These are phyloP conservation scores for Nitzschia putrida DNA, from an alignment of 108 stramenopile species.

Conservation along the genomic window DNA sequence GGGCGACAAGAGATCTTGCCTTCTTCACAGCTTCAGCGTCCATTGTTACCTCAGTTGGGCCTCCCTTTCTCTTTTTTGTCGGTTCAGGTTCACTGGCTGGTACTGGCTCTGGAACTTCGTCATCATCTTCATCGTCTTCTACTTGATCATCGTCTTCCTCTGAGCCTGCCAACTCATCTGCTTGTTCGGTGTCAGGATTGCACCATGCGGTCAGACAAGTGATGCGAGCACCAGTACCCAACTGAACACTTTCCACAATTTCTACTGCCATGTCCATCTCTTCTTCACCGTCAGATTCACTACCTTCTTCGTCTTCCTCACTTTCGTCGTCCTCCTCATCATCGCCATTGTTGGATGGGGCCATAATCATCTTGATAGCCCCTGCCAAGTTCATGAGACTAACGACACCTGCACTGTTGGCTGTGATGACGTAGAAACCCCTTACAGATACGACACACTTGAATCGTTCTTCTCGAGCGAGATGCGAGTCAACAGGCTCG, in stretches of 20 bases:
- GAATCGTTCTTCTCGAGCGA: constrained; percentile 84
- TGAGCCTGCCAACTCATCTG: constrained; percentile 27
- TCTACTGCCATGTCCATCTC: constrained; percentile 73
- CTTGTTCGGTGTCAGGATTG: constrained; percentile 27
- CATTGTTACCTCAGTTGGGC: constrained; percentile 37
- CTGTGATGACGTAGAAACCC: constrained; percentile 77
- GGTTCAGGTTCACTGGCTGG: constrained; percentile 3
- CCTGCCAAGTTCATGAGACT: constrained; percentile 85
- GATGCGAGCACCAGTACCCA: constrained; percentile 86
- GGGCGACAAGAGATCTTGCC: constrained; percentile 65
- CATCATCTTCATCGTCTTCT: constrained; percentile 8
- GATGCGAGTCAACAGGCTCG: constrained; percentile 77
- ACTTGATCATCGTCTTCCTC: constrained; percentile 22
- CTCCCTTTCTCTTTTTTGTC: constrained; percentile 17
- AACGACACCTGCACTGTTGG: constrained; percentile 83
- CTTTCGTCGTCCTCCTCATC: constrained; percentile 30
- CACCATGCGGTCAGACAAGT: constrained; percentile 80
- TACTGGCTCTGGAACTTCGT: constrained; percentile 4
- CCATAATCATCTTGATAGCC: constrained; percentile 77
- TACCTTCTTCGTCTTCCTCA: constrained; percentile 33
- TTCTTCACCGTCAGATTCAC: constrained; percentile 39
- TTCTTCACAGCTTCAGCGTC: constrained; percentile 62
- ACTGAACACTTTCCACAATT: constrained; percentile 71
- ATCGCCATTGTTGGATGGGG: constrained; percentile 11
- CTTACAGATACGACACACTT: constrained; percentile 73